phyloP scores from a whole-genome alignment of 225 moss, liverwort and hornwort species.

The Antitrichia curtipendula region DNA sequence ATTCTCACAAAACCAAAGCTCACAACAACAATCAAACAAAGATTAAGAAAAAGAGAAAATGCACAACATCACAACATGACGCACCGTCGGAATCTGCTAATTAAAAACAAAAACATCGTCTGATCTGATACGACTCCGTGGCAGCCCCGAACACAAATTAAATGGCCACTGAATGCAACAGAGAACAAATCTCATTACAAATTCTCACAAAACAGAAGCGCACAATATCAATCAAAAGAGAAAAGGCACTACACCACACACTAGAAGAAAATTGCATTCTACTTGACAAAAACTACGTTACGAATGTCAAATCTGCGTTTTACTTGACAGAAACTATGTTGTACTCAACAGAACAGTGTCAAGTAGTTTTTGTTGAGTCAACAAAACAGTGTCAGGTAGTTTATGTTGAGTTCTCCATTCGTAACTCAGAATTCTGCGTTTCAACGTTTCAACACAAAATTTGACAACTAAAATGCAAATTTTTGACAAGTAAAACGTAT shows the following conservation, averaged over 20 bases:
- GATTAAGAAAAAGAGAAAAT: background rate
- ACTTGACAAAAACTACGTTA: no score
- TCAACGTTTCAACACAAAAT: no score
- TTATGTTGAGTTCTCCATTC: no score
- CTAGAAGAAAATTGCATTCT: no score
- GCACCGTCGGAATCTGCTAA: background rate
- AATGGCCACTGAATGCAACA: conserved; percentile 38
- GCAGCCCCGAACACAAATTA: conserved; percentile 47
- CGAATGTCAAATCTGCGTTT: no score
- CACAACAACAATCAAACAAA: background rate
- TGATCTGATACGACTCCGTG: conserved; percentile 52
- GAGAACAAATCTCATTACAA: background rate
- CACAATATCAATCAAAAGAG: background rate
- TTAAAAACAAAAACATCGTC: background rate
- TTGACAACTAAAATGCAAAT: no score
- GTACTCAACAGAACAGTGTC: no score
- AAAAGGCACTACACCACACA: background rate
- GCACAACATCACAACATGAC: background rate
- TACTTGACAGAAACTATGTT: no score
- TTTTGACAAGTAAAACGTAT: no score
- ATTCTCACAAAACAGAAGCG: background rate
- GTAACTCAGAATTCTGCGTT: no score
- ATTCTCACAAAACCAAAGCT: background rate
- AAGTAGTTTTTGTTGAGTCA: no score
- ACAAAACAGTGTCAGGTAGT: no score